A percentile compares a stretch with the other conserved stretches of the same genome.
These are phyloP conservation scores for Cercospora sp. DNA, from an alignment of 2,329 filamentous ascomycete genomes.

Conservation along the genomic window DNA sequence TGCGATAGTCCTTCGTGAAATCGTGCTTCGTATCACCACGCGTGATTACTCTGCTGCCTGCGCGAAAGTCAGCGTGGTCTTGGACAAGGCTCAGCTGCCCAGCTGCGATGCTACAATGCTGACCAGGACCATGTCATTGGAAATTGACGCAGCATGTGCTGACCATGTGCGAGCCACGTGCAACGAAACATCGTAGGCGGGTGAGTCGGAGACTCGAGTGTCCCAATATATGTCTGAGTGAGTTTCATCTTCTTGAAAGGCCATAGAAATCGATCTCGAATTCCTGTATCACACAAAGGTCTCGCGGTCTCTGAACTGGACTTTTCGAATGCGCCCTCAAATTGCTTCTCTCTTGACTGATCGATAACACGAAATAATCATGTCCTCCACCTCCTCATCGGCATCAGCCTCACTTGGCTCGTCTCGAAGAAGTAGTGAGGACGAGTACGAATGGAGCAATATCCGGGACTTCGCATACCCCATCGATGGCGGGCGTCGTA, in stretches of 20 bases:
- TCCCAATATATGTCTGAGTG: background rate
- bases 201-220: background rate
- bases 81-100: background rate
- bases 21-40: background rate
- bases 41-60: background rate
- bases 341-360: background rate
- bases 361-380: too few species aligned
- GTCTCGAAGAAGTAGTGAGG: too few species aligned
- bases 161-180: background rate
- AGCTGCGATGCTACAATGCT: background rate
- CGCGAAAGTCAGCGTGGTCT: background rate
- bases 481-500: too few species aligned
- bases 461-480: too few species aligned
- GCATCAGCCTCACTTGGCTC: too few species aligned
- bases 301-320: background rate
- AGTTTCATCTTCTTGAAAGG: background rate
- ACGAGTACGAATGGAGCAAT: too few species aligned
- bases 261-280: background rate
- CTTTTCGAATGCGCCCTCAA: background rate
- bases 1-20: background rate
- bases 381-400: too few species aligned
- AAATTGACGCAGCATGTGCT: background rate
- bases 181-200: background rate
- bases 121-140: background rate
- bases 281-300: background rate